These are phyloP conservation scores for Pseudogymnoascus sp. DNA, from an alignment of 2,329 filamentous ascomycete species.

Conservation along the genomic window DNA sequence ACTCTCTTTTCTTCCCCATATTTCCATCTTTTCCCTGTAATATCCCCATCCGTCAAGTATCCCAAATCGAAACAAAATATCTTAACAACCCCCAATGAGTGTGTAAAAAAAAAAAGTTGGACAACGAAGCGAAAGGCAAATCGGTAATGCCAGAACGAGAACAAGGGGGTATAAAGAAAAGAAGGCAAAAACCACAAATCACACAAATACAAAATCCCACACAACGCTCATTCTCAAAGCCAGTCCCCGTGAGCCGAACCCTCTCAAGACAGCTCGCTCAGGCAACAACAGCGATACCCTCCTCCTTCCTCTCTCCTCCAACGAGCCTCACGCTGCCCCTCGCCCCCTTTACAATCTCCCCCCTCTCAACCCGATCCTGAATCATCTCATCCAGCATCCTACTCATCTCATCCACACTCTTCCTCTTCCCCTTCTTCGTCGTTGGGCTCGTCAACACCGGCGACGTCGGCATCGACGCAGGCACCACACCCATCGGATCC, in stretches of 20 bases:
- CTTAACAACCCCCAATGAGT: conserved; percentile 6
- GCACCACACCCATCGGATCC: not conserved
- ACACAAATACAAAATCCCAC: conserved; percentile 13
- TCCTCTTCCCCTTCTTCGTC: conserved; percentile 30
- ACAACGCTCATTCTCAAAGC: conserved; percentile 24
- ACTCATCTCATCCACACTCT: conserved; percentile 85
- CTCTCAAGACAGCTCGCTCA: conserved; percentile 20
- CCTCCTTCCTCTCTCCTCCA: conserved; percentile 32
- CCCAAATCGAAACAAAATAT: conserved; percentile 5
- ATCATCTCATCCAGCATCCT: conserved; percentile 95
- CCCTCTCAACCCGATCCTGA: conserved; percentile 71
- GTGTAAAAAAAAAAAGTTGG: not conserved
- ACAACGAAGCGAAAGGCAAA: conserved; percentile 12
- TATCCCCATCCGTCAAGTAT: not conserved
- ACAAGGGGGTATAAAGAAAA: conserved; percentile 12
- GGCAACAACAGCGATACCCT: conserved; percentile 18
- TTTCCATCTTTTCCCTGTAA: not conserved
- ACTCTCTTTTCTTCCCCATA: not conserved
- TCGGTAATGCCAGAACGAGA: conserved; percentile 16
- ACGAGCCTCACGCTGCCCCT: conserved; percentile 59
- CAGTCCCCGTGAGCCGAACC: conserved; percentile 17
- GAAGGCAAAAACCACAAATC: conserved; percentile 2
- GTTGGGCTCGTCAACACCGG: conserved; percentile 17
- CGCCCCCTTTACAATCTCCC: conserved; percentile 57
- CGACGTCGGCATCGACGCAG: not conserved